These are phyloP conservation scores for Neoascochyta sp. DNA, from an alignment of 2,329 filamentous ascomycete species.

Conservation along the genomic window DNA sequence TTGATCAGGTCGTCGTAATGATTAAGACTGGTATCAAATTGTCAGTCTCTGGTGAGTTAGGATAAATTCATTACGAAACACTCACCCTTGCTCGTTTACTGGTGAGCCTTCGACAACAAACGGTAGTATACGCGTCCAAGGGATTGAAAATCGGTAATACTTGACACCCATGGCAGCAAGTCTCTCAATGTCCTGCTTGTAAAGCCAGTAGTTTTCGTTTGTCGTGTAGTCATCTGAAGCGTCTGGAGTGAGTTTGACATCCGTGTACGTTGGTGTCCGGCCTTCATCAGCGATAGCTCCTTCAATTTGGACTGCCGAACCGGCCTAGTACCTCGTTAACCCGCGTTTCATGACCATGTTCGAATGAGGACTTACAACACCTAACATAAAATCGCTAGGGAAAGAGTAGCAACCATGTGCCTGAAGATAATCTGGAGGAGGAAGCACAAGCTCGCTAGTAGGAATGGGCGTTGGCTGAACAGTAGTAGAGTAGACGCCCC, in stretches of 20 bases:
- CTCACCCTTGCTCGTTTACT: slow-evolving; percentile 47
- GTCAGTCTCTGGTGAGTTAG: not conserved
- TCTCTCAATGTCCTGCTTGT: slow-evolving; percentile 55
- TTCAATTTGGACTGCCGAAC: slow-evolving; percentile 27
- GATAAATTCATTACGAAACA: not conserved
- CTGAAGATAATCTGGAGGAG: slow-evolving; percentile 51
- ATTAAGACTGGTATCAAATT: slow-evolving; percentile 32
- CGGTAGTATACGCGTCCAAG: slow-evolving; percentile 53
- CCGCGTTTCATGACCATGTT: not conserved
- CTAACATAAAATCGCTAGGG: slow-evolving; percentile 44
- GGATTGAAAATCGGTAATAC: slow-evolving; percentile 53
- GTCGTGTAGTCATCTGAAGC: slow-evolving; percentile 26
- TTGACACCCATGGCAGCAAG: slow-evolving; percentile 51
- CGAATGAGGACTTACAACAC: slow-evolving; percentile 10
- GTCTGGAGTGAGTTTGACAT: slow-evolving; percentile 12
- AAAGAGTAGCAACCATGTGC: slow-evolving; percentile 51
- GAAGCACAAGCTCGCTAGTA: slow-evolving; percentile 53
- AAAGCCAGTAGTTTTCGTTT: slow-evolving; percentile 54
- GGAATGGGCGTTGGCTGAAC: slow-evolving; percentile 55
- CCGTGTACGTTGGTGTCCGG: slow-evolving; percentile 20
- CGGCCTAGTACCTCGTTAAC: slow-evolving; percentile 10
- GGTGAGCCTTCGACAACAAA: slow-evolving; percentile 51
- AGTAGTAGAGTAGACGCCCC: slow-evolving; percentile 48
- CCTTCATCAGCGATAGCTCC: slow-evolving; percentile 33
- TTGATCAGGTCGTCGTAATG: slow-evolving; percentile 56